Conservation (phyloP, 1,284 basidiomycete genomes). For the Neolentinus lepideus region DNA sequence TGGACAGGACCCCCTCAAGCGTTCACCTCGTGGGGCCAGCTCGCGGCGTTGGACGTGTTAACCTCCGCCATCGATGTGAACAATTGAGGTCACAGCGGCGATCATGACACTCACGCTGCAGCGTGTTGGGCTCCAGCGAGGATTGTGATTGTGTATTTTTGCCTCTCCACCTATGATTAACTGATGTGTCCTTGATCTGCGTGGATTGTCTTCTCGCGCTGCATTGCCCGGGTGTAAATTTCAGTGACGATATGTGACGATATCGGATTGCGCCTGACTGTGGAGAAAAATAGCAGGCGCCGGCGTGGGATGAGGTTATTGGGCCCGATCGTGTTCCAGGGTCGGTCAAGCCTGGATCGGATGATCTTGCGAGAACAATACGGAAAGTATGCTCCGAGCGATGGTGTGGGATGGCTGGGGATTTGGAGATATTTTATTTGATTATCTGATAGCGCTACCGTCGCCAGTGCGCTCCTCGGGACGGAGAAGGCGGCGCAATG, state of each 20-base stretch:
- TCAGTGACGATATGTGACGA: neutral
- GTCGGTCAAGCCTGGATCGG: neutral
- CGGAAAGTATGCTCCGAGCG: neutral
- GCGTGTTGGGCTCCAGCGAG: neutral
- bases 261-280: neutral
- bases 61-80: conserved; percentile 31
- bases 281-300: neutral
- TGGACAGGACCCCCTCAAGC: conserved; percentile 36
- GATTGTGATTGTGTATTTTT: neutral
- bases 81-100: neutral
- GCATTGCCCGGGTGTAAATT: neutral
- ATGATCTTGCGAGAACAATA: neutral
- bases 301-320: neutral
- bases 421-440: neutral
- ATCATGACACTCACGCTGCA: conserved; percentile 5
- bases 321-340: neutral
- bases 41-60: conserved; percentile 38
- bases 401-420: neutral
- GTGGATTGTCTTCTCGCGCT: neutral
- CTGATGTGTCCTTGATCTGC: conserved; percentile 2
- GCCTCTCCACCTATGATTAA: neutral
- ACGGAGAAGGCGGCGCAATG: neutral
- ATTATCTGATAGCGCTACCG: neutral
- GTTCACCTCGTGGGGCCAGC: conserved; percentile 42
- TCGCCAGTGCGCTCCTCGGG: neutral